Base-by-base conservation (phyloP, 208 protist species). In the Leptomonas seymouri region DNA sequence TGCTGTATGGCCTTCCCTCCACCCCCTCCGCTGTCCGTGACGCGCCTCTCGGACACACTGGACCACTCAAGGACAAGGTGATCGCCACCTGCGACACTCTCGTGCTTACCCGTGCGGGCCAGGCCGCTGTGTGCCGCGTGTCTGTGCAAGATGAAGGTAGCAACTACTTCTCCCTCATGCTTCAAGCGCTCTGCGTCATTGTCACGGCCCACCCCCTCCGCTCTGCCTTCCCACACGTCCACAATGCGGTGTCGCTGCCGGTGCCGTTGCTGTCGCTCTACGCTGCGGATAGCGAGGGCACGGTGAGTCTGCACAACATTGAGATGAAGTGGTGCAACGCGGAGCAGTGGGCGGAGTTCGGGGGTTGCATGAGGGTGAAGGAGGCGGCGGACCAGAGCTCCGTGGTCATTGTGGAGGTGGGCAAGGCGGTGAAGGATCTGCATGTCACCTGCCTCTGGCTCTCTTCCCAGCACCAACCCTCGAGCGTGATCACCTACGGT, bases 311-410 rank as follows among this genome's bases (percentile, higher is more conserved):
- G 15, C 86, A 92, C 81, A 94, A 86, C 64, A 65, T 89, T 14
- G 81, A 86, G 41, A 92, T 92, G 89, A 34, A 31, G 56, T 94
- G 89, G 87, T 78, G 79, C n/a, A 71, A 78, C 56, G 54, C 59
- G 2, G 71, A 65, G 61, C 42, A 62, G 57, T 80, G 82, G 71
- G 28, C 56, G 28, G 39, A 70, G 58, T 64, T 74, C 46, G 71
- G 61, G 27, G 81, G 76, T 58, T 70, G 55, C 20, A 34, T 82
- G 53, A 60, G 69, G 20, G 62, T 88, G 14, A 67, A 36, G 14
- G 63, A 71, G 30, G 67, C 81, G n/a, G 68, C 76, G 12, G 85
- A 89, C 41, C 74, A 87, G 57, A 90, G 74, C 56, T 67, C 81
- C 8, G 58, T 69, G n/a, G 71, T 94, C 8, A 76, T 86, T 30